phyloP scores from a whole-genome alignment of 2,329 filamentous ascomycete species.

The Microcyclospora tardicrescens region DNA sequence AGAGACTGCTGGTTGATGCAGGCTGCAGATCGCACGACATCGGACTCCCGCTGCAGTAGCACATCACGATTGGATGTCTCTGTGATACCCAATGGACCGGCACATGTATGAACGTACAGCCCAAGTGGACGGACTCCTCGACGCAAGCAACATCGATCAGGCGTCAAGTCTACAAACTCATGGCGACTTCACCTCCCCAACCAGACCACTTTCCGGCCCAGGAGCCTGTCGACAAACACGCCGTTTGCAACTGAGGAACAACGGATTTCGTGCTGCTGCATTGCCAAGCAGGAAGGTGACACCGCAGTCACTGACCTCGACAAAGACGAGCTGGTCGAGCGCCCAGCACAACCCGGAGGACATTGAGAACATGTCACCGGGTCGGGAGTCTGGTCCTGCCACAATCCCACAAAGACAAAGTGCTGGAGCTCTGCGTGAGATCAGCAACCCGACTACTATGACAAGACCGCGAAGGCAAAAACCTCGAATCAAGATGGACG shows the following conservation, averaged over 20 bases:
- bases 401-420: neutral
- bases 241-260: conserved; percentile 23
- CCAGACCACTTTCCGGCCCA: conserved; percentile 6
- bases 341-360: conserved; percentile 4
- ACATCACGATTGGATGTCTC: no score
- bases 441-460: conserved; percentile 11
- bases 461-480: conserved; percentile 5
- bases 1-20: no score
- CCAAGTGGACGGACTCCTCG: no score
- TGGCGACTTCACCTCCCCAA: no score
- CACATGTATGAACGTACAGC: no score
- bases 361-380: conserved; percentile 8
- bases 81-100: no score
- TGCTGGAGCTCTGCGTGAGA: conserved; percentile 18
- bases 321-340: conserved; percentile 11
- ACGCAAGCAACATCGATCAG: no score
- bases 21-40: no score
- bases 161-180: no score
- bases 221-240: conserved; percentile 16
- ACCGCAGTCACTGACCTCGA: conserved; percentile 14
- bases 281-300: conserved; percentile 21
- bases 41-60: no score
- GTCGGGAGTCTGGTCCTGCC: neutral
- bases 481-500: conserved; percentile 7
- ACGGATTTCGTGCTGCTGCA: conserved; percentile 20